These are phyloP conservation scores for Spinacia oleracea DNA, from an alignment of 179 eudicot genomes.

Conservation along the genomic window DNA sequence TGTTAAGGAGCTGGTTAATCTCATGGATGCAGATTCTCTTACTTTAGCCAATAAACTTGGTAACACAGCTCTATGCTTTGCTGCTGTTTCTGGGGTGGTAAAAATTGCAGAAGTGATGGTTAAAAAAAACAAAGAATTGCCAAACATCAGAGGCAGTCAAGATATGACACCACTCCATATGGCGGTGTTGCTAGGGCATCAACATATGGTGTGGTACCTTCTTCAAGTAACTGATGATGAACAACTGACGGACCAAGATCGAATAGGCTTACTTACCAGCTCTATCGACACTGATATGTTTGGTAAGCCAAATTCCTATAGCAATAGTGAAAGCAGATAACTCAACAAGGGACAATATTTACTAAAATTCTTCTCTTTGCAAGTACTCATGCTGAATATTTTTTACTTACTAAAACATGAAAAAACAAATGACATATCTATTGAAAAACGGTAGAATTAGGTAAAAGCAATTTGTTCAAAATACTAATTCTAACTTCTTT, in stretches of 20 bases:
- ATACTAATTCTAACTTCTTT: too few relatives aligned
- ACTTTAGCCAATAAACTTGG: conserved; percentile 23
- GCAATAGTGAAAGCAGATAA: too few relatives aligned
- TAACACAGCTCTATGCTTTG: conserved; percentile 41
- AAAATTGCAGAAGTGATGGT: conserved; percentile 36
- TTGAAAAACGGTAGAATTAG: too few relatives aligned
- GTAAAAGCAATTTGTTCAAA: too few relatives aligned
- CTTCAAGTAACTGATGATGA: conserved; percentile 23
- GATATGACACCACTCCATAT: conserved; percentile 38
- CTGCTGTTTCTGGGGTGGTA: conserved; percentile 37
- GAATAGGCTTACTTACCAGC: conserved; percentile 20
- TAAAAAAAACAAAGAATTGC: conserved; percentile 21
- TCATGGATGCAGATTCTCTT: conserved; percentile 2
- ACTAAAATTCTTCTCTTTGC: too few relatives aligned
- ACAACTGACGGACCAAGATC: conserved; percentile 9
- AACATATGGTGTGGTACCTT: conserved; percentile 34
- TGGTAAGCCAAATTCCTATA: conserved; percentile 22
- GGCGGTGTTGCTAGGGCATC: conserved; percentile 39
- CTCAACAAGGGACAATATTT: too few relatives aligned
- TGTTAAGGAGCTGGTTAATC: conserved; percentile 15
- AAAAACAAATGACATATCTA: too few relatives aligned
- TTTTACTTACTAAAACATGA: too few relatives aligned
- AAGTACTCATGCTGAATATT: too few relatives aligned
- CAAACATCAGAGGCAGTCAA: conserved; percentile 31
- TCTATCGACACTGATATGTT: conserved; percentile 22